Evolutionary conservation across 225 moss, liverwort and hornwort species (phyloP), one percentile per base, ranked within the genome.

Genomic region (Marchantia paleacea): DNA sequence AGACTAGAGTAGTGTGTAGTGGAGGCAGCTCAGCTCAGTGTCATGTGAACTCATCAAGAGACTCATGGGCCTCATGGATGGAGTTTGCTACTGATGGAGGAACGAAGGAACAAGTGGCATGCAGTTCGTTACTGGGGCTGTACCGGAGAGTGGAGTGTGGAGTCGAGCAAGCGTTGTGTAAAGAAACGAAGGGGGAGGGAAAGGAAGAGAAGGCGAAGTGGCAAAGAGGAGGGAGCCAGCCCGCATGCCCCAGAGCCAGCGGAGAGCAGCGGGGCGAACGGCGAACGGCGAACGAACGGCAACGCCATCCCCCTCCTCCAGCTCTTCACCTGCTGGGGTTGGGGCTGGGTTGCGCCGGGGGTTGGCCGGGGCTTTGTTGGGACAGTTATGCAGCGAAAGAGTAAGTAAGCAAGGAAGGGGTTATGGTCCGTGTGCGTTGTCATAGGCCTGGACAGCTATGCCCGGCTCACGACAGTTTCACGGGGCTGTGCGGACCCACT

Each of bases 391-490:
- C 52, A n/a, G 73, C 5, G 53, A 10, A 13, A 0, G 39, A 39
- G 39, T 39, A 22, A 73, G 28, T 26, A 73, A 53, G 26, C 9
- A 25, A 7, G 73, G 4, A 24, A 53, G 69, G 69, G 15, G 39
- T 73, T 73, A 73, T 53, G 26, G 73, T 73, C 52, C 52, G 0
- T 73, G 12, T 52, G 53, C 73, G 53, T 28, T 54, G 50, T 72
- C 72, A 51, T 52, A 18, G 25, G 47, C 24, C 71, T 26, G 73
- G 73, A n/a, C 52, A 67, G 66, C 66, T 67, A 26, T 24, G 3
- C 54, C 24, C 9, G 48, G 11, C 72, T 10, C 69, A 73, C 51
- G 72, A 73, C 72, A 73, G 72, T 51, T 73, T 73, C 51, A 24
- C 18, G 57, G 57, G 39, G 20, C 22, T 71, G 71, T 11, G 71